A percentile compares a stretch with the other conserved stretches of the same genome.
Evolutionary conservation across 2,329 filamentous ascomycete genomes (phyloP).

Genomic region (Endoconidiophora laricicola): DNA sequence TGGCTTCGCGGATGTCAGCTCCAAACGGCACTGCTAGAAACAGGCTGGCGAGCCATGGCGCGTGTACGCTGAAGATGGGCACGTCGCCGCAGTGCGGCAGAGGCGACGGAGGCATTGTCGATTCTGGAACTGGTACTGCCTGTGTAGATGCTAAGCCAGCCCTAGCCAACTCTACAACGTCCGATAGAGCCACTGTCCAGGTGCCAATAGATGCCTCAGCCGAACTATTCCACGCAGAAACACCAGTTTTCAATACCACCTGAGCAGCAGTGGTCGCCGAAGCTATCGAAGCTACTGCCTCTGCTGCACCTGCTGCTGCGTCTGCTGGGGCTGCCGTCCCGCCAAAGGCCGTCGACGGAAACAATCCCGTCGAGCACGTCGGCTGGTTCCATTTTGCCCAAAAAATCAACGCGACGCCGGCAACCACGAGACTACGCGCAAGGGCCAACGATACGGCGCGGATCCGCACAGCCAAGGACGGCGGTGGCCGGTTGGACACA

Average conservation of each 20-base stretch:
- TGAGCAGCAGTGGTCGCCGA: not conserved
- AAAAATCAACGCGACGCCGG: slow-evolving; percentile 31
- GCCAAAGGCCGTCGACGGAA: not conserved
- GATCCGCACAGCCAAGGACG: slow-evolving; percentile 30
- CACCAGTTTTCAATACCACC: too few species aligned
- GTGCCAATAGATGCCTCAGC: too few species aligned
- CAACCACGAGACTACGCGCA: slow-evolving; percentile 25
- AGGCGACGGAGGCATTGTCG: too few species aligned
- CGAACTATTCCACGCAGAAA: too few species aligned
- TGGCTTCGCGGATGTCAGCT: slow-evolving; percentile 19
- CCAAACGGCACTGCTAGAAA: slow-evolving; percentile 26
- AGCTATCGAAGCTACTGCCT: not conserved
- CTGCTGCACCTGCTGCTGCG: not conserved
- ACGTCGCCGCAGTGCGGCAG: slow-evolving; percentile 16
- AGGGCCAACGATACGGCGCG: slow-evolving; percentile 28
- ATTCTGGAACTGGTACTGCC: too few species aligned
- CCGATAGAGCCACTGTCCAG: too few species aligned
- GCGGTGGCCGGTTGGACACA: slow-evolving; percentile 58
- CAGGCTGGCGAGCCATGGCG: slow-evolving; percentile 19
- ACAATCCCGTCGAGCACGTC: slow-evolving; percentile 14
- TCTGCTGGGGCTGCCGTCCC: not conserved
- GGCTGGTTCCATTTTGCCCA: slow-evolving; percentile 29
- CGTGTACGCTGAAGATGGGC: slow-evolving; percentile 17
- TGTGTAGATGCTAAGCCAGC: too few species aligned
- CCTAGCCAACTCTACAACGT: too few species aligned